These are phyloP conservation scores for Diaporthe caulivora DNA, from an alignment of 2,329 filamentous ascomycete genomes.

Conservation along the genomic window DNA sequence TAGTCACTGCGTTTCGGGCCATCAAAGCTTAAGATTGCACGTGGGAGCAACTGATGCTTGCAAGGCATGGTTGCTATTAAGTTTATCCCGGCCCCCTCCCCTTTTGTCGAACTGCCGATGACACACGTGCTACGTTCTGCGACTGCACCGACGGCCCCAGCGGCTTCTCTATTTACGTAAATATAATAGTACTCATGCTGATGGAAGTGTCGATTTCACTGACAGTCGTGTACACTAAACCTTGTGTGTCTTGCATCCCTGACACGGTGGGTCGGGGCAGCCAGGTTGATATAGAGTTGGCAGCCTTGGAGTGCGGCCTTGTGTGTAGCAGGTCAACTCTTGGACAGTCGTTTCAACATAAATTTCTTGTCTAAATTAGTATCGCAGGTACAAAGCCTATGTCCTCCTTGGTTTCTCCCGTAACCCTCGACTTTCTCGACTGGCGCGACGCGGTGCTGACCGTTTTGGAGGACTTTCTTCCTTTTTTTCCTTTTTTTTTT, in stretches of 20 bases:
- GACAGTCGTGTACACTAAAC: not conserved
- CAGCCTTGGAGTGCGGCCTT: not conserved
- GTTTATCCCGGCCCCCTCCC: not conserved
- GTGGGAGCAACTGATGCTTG: not conserved
- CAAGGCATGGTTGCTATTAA: not conserved
- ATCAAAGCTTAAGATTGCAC: slow-evolving; percentile 2
- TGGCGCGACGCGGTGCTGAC: too few species aligned
- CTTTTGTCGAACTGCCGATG: too few species aligned
- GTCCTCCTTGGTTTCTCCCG: too few species aligned
- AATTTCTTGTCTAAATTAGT: too few species aligned
- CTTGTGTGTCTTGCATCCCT: not conserved
- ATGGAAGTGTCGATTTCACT: not conserved
- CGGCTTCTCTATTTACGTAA: not conserved
- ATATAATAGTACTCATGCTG: not conserved
- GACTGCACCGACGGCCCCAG: not conserved
- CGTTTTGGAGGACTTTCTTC: too few species aligned
- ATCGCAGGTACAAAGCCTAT: too few species aligned
- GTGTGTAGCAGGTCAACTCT: not conserved
- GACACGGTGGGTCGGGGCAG: not conserved
- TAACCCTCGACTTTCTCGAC: too few species aligned
- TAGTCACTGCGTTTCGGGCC: slow-evolving; percentile 3
- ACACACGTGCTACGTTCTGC: slow-evolving; percentile 1
- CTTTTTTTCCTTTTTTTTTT: too few species aligned
- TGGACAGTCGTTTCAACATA: too few species aligned
- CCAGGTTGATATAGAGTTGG: not conserved